Conservation (phyloP, 202 grass and related monocot species). For the Zoysia matrella region DNA sequence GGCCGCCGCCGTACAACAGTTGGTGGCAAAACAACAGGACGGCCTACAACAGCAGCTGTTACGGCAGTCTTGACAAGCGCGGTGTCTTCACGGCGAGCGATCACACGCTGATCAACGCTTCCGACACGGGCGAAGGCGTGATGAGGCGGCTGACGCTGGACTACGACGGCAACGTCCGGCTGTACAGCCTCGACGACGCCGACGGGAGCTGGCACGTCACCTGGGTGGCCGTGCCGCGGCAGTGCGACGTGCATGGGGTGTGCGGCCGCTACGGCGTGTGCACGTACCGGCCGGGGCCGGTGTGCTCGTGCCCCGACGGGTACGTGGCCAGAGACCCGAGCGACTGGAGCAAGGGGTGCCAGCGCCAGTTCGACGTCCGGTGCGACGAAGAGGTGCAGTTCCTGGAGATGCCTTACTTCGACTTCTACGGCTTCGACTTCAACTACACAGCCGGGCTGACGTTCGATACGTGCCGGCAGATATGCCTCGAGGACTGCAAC, state of each 20-base stretch:
- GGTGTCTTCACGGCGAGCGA: constrained; percentile 65
- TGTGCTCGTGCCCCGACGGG: constrained; percentile 58
- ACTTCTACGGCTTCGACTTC: constrained; percentile 67
- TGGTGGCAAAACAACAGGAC: constrained; percentile 58
- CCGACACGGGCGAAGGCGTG: constrained; percentile 44
- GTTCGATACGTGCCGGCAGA: constrained; percentile 40
- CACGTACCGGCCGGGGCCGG: constrained; percentile 27
- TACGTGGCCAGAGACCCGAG: constrained; percentile 41
- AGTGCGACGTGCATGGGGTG: constrained; percentile 65
- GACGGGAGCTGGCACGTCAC: constrained; percentile 47
- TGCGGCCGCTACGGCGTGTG: constrained; percentile 69
- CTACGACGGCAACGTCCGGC: constrained; percentile 77
- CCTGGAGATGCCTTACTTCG: constrained; percentile 19
- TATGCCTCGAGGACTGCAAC: constrained; percentile 58
- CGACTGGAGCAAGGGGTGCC: constrained; percentile 82
- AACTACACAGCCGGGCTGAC: constrained; percentile 49
- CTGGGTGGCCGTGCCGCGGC: constrained; percentile 51
- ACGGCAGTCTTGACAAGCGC: constrained; percentile 43
- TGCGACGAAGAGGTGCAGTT: constrained; percentile 52
- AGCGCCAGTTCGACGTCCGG: constrained; percentile 38
- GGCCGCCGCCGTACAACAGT: constrained; percentile 47
- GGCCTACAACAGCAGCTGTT: constrained; percentile 60
- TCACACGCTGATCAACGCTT: constrained; percentile 52
- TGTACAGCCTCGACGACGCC: constrained; percentile 60
- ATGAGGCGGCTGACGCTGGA: constrained; percentile 71